These are phyloP conservation scores for Gossypium arboreum DNA, from an alignment of 345 rosid genomes.

Conservation along the genomic window DNA sequence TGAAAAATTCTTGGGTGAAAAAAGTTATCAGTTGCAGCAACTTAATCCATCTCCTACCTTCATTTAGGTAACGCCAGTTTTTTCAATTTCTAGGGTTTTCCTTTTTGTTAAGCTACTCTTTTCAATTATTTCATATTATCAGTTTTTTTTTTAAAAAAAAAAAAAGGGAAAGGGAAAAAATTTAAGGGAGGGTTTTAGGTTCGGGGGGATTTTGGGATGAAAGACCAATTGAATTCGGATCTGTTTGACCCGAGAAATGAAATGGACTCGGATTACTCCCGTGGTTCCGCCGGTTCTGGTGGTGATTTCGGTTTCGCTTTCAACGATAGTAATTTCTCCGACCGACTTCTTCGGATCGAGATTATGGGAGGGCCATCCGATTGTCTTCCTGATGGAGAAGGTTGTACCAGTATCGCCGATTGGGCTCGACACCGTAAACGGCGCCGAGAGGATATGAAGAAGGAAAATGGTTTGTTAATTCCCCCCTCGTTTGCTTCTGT, in stretches of 20 bases:
- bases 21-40: neutral
- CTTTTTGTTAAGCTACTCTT: neutral
- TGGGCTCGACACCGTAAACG: slow-evolving; percentile 96
- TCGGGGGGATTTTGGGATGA: slow-evolving; percentile 19
- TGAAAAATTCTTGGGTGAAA: neutral
- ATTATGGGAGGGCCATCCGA: slow-evolving; percentile 67
- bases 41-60: neutral
- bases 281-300: slow-evolving; percentile 45
- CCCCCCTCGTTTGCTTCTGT: neutral
- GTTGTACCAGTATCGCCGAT: slow-evolving; percentile 70
- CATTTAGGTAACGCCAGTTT: slow-evolving; percentile 14
- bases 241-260: slow-evolving; percentile 78
- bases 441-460: slow-evolving; percentile 74
- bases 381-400: slow-evolving; percentile 54
- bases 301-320: slow-evolving; percentile 96
- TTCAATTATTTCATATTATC: neutral
- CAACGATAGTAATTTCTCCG: slow-evolving; percentile 96
- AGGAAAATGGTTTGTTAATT: slow-evolving; percentile 45
- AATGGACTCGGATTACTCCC: slow-evolving; percentile 65
- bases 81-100: slow-evolving; percentile 20
- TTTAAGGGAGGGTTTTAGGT: slow-evolving; percentile 18
- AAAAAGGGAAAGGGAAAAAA: slow-evolving; percentile 9
- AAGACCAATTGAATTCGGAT: slow-evolving; percentile 46
- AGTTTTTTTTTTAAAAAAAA: neutral
- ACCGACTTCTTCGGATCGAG: slow-evolving; percentile 94